Evolutionary conservation across 352 stramenopile genomes (phyloP).

Genomic region (Phytopythium aichiense): DNA sequence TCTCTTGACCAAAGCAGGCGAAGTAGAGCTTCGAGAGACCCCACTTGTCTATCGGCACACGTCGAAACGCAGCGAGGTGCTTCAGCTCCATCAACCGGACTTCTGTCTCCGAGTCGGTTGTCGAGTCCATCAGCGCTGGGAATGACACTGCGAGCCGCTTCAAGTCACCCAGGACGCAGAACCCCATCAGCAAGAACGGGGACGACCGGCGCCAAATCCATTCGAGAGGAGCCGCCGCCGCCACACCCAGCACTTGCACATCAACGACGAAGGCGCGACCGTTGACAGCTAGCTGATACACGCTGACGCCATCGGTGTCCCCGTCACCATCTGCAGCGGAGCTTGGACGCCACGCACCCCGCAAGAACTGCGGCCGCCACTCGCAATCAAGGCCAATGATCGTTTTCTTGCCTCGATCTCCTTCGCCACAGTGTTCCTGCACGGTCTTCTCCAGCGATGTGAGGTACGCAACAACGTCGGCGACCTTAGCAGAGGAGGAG

Average conservation of each 20-base stretch:
- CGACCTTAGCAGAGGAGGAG: conserved; percentile 16
- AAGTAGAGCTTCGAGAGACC: conserved; percentile 45
- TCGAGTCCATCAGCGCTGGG: conserved; percentile 18
- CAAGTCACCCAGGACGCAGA: conserved; percentile 52
- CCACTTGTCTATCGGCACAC: conserved; percentile 44
- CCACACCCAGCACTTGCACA: conserved; percentile 38
- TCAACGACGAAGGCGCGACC: conserved; percentile 52
- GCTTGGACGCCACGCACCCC: conserved; percentile 9
- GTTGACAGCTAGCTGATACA: conserved; percentile 47
- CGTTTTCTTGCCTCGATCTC: conserved; percentile 11
- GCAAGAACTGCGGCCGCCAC: conserved; percentile 49
- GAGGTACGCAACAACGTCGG: conserved; percentile 20
- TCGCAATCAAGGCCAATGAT: conserved; percentile 63
- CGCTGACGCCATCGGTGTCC: conserved; percentile 26
- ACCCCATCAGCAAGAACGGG: conserved; percentile 40
- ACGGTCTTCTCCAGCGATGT: conserved; percentile 7
- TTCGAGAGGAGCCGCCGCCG: conserved; percentile 28
- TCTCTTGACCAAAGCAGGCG: conserved; percentile 27
- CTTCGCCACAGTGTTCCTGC: neutral
- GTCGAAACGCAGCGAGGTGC: conserved; percentile 40
- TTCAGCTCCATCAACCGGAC: conserved; percentile 47
- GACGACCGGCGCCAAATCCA: conserved; percentile 33
- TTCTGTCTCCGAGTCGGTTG: neutral
- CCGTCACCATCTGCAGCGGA: conserved; percentile 8
- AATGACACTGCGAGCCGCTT: conserved; percentile 50